Base-by-base conservation (phyloP, 2,329 filamentous ascomycete genomes). In the Fusarium acutatum region DNA sequence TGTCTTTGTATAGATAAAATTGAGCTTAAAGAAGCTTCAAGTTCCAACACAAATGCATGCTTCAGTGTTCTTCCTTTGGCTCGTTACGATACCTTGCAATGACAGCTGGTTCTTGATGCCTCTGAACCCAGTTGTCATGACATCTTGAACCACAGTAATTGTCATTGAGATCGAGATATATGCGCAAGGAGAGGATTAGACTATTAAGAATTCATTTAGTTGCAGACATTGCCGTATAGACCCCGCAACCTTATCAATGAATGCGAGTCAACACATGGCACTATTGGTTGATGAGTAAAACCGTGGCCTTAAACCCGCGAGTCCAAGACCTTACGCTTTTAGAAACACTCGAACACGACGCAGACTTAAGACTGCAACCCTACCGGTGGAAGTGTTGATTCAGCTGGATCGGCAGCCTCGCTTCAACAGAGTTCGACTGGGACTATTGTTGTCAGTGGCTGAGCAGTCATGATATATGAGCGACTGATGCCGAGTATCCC, bases 61-160 rank as follows among this genome's bases (percentile, higher is more conserved):
- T 34, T 52, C 11, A 20, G n/a, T 52, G 47, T 11, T 52, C n/a
- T 20, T 20, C 12, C 13, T 35, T 52, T 34, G 20, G 13, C 30
- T 34, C 17, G 9, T 18, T 52, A 35, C 18, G 30, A 20, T 34
- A 17, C n/a, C 18, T 52, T 20, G 7, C 17, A 52, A 26, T 52
- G 30, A 26, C 13, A 35, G n/a, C 13, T 52, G n/a, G 47, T 52
- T 52, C 47, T 52, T 20, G 32, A 34, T 52, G 30, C 20, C 47
- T 17, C 17, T 52, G n/a, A 26, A 20, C 30, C 47, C 57, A 24
- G 40, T 30, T 35, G 65, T 73, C 64, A 66, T 66, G 50, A 59
- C 60, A 57, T 17, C 50, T 56, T n/a, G 6, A 24, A n/a, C 22
- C 40, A 34, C 15, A 30, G 15, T 9, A 30, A 34, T 34, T 13